Evolutionary conservation across 2,329 filamentous ascomycete species (phyloP).

Genomic region (Clarireedia hainanense): DNA sequence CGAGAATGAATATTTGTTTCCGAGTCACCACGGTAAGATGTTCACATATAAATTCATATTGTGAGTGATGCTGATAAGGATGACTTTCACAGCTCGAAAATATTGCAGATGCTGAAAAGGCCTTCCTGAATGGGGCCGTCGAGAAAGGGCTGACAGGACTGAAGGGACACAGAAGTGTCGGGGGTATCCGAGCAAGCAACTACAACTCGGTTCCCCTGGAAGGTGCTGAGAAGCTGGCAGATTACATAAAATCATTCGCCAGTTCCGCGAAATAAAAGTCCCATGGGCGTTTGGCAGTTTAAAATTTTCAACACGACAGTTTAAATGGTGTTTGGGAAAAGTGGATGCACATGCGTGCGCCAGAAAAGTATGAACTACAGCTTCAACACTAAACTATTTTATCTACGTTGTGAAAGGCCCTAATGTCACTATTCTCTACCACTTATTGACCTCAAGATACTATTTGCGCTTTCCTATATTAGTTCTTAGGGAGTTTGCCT

Average conservation of each 20-base stretch:
- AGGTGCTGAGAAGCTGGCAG: conserved; percentile 59
- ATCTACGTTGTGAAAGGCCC: neutral
- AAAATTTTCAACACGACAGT: neutral
- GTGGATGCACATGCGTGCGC: neutral
- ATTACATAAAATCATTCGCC: conserved; percentile 52
- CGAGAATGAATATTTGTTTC: conserved; percentile 95
- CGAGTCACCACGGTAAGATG: conserved; percentile 46
- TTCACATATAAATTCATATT: neutral
- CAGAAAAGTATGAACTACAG: neutral
- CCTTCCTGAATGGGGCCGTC: conserved; percentile 60
- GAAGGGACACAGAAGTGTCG: conserved; percentile 82
- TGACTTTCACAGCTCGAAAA: conserved; percentile 34
- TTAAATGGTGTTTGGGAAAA: neutral
- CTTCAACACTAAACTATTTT: neutral
- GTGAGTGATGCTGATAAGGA: neutral
- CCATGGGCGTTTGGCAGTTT: no score
- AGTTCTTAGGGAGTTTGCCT: neutral
- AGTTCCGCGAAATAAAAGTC: neutral
- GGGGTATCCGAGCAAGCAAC: conserved; percentile 78
- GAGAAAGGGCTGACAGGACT: conserved; percentile 65
- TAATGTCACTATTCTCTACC: neutral
- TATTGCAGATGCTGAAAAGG: conserved; percentile 64
- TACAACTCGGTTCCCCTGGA: conserved; percentile 76
- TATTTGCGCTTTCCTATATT: neutral
- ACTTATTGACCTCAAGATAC: neutral